These are phyloP conservation scores for Colletotrichum orchidophilum DNA, from an alignment of 2,329 filamentous ascomycete genomes.

Conservation along the genomic window DNA sequence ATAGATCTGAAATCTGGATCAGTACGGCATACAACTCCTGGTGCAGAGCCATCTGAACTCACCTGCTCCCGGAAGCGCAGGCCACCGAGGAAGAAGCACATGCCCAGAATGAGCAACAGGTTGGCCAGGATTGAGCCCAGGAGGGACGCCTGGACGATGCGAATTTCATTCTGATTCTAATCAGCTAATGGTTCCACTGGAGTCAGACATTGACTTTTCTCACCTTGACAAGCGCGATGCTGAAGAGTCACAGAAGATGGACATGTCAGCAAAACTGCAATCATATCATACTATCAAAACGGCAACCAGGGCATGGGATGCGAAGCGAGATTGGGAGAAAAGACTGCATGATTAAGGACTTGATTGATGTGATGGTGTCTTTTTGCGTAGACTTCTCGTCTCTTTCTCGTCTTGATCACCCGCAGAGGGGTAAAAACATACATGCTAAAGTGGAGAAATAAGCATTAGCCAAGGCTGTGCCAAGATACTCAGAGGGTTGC, in stretches of 20 bases:
- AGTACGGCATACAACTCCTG: not conserved
- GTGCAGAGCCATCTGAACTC: slow-evolving; percentile 35
- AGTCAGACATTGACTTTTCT: slow-evolving; percentile 22
- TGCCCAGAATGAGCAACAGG: slow-evolving; percentile 86
- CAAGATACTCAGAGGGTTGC: slow-evolving; percentile 12
- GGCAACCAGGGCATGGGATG: slow-evolving; percentile 35
- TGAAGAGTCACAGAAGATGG: slow-evolving; percentile 47
- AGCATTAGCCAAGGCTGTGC: slow-evolving; percentile 28
- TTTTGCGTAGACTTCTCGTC: slow-evolving; percentile 42
- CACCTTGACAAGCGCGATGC: slow-evolving; percentile 79
- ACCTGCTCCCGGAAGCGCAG: slow-evolving; percentile 88
- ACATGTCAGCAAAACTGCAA: slow-evolving; percentile 43
- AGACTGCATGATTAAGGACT: slow-evolving; percentile 48
- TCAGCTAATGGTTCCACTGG: not conserved
- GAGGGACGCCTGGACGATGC: slow-evolving; percentile 90
- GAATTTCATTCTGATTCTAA: slow-evolving; percentile 73
- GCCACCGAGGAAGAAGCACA: slow-evolving; percentile 89
- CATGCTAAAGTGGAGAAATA: slow-evolving; percentile 52
- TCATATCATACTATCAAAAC: slow-evolving; percentile 33
- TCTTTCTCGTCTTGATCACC: slow-evolving; percentile 41
- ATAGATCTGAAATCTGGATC: slow-evolving; percentile 69
- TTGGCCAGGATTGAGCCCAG: slow-evolving; percentile 92
- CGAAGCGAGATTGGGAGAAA: not conserved
- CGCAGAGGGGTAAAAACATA: slow-evolving; percentile 54
- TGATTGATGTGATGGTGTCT: slow-evolving; percentile 61